Evolutionary conservation across 106 monocot genomes (phyloP).

Genomic region (Ottelia alismoides): DNA sequence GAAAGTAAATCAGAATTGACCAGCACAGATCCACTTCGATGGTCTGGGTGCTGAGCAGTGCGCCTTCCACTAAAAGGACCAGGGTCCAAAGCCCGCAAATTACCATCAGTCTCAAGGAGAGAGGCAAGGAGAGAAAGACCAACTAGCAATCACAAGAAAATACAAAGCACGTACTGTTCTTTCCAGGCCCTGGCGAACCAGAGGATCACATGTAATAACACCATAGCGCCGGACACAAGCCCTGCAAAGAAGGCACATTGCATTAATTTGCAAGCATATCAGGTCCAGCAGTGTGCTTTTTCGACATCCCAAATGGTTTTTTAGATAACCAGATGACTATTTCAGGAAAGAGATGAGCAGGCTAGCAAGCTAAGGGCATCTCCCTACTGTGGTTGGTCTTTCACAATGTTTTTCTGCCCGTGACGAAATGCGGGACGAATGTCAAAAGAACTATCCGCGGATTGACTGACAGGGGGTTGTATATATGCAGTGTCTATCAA

Average conservation of each 20-base stretch:
- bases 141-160: too few relatives aligned
- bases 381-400: conserved; percentile 37
- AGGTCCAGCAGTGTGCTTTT: too few relatives aligned
- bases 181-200: conserved; percentile 71
- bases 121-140: too few relatives aligned
- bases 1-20: too few relatives aligned
- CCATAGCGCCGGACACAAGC: conserved; percentile 53
- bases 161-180: conserved; percentile 73
- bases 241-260: conserved; percentile 24
- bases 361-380: not conserved
- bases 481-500: conserved; percentile 75
- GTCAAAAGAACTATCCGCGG: conserved; percentile 65
- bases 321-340: not conserved
- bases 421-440: conserved; percentile 84
- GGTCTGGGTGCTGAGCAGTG: too few relatives aligned
- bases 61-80: too few relatives aligned
- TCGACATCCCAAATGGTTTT: too few relatives aligned
- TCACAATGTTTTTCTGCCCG: conserved; percentile 25
- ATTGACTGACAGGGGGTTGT: conserved; percentile 65
- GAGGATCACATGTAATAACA: conserved; percentile 81
- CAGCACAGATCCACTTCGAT: too few relatives aligned
- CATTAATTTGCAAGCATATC: too few relatives aligned
- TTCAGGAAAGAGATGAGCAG: not conserved
- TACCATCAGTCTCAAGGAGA: too few relatives aligned
- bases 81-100: too few relatives aligned